Percentiles rank a stretch among this genome's conserved stretches.
Conservation (phyloP, 306 rosid genomes). For the Quercus agrifolia region DNA sequence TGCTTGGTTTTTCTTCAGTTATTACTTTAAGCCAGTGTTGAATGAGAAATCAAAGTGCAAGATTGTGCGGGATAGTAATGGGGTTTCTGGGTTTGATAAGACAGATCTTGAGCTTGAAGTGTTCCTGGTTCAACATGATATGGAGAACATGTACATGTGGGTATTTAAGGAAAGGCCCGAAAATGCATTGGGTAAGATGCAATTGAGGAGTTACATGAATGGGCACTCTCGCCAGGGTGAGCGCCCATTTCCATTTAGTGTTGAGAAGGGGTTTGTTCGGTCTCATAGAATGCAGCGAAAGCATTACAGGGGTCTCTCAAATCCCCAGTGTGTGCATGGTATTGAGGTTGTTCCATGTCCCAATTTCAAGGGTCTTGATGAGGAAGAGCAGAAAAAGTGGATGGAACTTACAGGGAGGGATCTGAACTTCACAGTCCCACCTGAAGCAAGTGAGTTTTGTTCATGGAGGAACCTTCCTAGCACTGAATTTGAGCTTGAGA, state of each 20-base stretch:
- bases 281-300: slow-evolving; percentile 43
- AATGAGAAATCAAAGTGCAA: slow-evolving; percentile 33
- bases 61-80: slow-evolving; percentile 25
- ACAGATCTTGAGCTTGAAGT: slow-evolving; percentile 37
- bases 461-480: slow-evolving; percentile 38
- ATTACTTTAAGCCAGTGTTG: slow-evolving; percentile 34
- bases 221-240: slow-evolving; percentile 44
- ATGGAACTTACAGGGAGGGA: slow-evolving; percentile 41
- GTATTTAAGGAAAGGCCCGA: slow-evolving; percentile 45
- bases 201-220: slow-evolving; percentile 43
- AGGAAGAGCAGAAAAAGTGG: slow-evolving; percentile 41
- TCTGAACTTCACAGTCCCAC: slow-evolving; percentile 30
- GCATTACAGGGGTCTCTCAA: slow-evolving; percentile 42
- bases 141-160: slow-evolving; percentile 52
- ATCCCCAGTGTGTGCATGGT: slow-evolving; percentile 43
- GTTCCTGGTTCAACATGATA: slow-evolving; percentile 41
- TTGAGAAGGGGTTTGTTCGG: slow-evolving; percentile 33
- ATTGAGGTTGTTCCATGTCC: slow-evolving; percentile 30
- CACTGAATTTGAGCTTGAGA: slow-evolving; percentile 39
- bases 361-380: slow-evolving; percentile 33
- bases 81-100: slow-evolving; percentile 38
- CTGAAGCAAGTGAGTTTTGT: slow-evolving; percentile 35
- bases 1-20: slow-evolving; percentile 39
- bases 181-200: slow-evolving; percentile 46
- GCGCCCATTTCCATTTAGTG: slow-evolving; percentile 37